Evolutionary conservation across 768 basidiomycete genomes (phyloP).

Genomic region (Calocybe indica): DNA sequence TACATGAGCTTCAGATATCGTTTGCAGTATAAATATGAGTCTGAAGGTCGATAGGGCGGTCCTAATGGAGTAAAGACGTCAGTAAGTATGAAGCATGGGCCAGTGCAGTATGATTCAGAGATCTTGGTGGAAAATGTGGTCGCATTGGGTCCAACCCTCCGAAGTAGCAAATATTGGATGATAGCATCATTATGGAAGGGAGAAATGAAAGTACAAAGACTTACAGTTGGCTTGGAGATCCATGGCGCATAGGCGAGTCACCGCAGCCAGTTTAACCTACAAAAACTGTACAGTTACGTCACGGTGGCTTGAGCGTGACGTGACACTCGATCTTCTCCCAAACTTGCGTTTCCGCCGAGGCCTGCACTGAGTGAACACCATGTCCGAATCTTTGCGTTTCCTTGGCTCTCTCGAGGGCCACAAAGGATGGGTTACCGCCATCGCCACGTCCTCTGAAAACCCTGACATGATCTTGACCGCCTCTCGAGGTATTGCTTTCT

Average conservation of each 20-base stretch:
- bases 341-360: constrained; percentile 24
- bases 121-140: constrained; percentile 76
- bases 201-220: background rate
- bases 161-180: constrained; percentile 84
- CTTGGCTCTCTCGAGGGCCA: constrained; percentile 90
- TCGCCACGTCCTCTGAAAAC: constrained; percentile 97
- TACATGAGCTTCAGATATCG: background rate
- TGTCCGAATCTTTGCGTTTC: constrained; percentile 86
- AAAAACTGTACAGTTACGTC: constrained; percentile 55
- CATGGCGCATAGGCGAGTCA: background rate
- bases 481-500: constrained; percentile 71
- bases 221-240: background rate
- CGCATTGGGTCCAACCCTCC: constrained; percentile 71
- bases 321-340: constrained; percentile 16
- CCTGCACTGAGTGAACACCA: constrained; percentile 32
- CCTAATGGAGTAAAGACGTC: background rate
- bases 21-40: too few relatives aligned
- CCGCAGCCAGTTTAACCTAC: constrained; percentile 5
- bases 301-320: constrained; percentile 59
- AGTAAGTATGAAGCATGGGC: background rate
- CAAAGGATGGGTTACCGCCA: constrained; percentile 97
- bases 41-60: too few relatives aligned
- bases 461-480: constrained; percentile 99
- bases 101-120: constrained; percentile 45
- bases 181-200: constrained; percentile 26